Base-by-base conservation (phyloP, 2,329 filamentous ascomycete genomes). In the Aspergillus phoenicis region DNA sequence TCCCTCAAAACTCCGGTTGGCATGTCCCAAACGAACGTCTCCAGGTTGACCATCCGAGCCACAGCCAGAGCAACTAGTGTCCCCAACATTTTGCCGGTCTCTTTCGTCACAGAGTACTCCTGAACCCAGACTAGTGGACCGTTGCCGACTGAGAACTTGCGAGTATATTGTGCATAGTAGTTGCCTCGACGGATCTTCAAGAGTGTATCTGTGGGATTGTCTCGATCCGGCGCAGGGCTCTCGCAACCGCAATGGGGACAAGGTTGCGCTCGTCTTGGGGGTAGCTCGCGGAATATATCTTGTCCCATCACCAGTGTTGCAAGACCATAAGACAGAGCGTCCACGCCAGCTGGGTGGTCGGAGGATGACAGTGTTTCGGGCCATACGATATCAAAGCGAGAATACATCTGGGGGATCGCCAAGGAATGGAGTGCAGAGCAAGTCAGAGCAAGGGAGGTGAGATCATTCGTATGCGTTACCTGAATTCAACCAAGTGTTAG, bases 11-110 rank as follows among this genome's bases (percentile, higher is more conserved):
- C 89, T 1, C 91, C 91, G 0, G 91, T 95, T 0, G 91, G 91
- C 91, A 95, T 94, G 70, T 96, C 91, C 91, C 91, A 95, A 3
- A 91, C 83, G 70, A 95, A 95, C 0, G 87, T 88, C 75, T 95
- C 91, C 41, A 96, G 82, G 69, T 91, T 91, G 55, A 87, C 81
- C 91, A 95, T 95, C 64, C 90, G 88, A 47, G 88, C 87, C n/a
- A 95, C 83, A 11, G 91, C 90, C 65, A 93, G 78, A 8, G 91
- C 90, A 11, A 93, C 91, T 53, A 95, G 79, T 1, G 90, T 94
- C 5, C 91, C 90, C n/a, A 95, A 82, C 90, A 95, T 93, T 78
- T 94, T 95, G 3, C 91, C 91, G 59, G 89, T 88, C 72, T 94
- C 91, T 75, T 93, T 93, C 2, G 85, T 89, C 68, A 94, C 91